Evolutionary conservation across 2,329 filamentous ascomycete genomes (phyloP).

Genomic region (Fulvia fulva): DNA sequence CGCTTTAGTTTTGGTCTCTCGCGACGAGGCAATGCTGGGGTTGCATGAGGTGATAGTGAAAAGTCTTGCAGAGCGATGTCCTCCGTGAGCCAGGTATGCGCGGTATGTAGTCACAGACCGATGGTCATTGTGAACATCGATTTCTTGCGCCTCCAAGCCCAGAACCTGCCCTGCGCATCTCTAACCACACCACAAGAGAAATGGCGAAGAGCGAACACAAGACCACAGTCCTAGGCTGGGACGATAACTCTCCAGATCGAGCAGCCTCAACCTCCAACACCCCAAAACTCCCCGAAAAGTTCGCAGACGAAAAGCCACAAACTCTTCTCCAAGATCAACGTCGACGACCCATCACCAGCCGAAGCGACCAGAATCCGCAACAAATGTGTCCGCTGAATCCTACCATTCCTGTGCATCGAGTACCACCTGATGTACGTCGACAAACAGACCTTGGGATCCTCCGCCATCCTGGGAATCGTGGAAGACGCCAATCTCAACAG

Average conservation of each 20-base stretch:
- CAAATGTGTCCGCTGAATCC: slow-evolving; percentile 17
- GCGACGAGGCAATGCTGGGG: background rate
- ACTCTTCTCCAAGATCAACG: slow-evolving; percentile 16
- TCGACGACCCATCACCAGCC: slow-evolving; percentile 13
- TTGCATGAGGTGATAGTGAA: background rate
- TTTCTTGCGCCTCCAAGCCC: background rate
- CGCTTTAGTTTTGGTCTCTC: background rate
- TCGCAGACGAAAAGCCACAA: slow-evolving; percentile 19
- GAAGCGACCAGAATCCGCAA: slow-evolving; percentile 15
- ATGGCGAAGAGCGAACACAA: slow-evolving; percentile 12
- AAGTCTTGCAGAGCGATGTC: background rate
- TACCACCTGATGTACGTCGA: slow-evolving; percentile 22
- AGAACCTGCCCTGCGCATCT: background rate
- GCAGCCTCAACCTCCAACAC: background rate
- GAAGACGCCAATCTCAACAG: slow-evolving; percentile 26
- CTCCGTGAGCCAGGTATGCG: background rate
- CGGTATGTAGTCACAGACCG: background rate
- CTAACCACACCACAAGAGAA: background rate
- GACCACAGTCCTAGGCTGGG: background rate
- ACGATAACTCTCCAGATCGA: background rate
- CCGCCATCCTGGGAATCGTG: slow-evolving; percentile 33
- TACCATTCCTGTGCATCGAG: slow-evolving; percentile 19
- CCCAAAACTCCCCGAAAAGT: slow-evolving; percentile 12
- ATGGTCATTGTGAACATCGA: background rate
- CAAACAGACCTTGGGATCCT: slow-evolving; percentile 22